phyloP scores from a whole-genome alignment of 805 yeast species.

The Lipomyces starkeyi region DNA sequence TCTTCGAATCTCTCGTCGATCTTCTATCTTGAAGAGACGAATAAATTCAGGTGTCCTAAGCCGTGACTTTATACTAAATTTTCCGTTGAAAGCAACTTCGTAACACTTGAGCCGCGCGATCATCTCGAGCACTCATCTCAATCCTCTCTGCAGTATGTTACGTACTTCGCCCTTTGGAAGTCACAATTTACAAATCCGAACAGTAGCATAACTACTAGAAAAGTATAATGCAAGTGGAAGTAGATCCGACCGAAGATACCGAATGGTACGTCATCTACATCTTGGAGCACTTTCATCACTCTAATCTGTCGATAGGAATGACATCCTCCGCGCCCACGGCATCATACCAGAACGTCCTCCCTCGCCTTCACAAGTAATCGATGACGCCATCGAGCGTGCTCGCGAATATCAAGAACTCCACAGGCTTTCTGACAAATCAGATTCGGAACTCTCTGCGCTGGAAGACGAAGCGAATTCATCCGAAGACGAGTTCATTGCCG shows the following conservation, averaged over 20 bases:
- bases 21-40: not conserved
- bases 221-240: slow-evolving; percentile 35
- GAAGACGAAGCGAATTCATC: slow-evolving; percentile 94
- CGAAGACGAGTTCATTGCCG: slow-evolving; percentile 71
- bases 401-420: slow-evolving; percentile 75
- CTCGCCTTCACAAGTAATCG: slow-evolving; percentile 84
- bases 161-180: not conserved
- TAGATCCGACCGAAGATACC: slow-evolving; percentile 94
- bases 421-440: slow-evolving; percentile 45
- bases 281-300: not conserved
- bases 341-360: slow-evolving; percentile 91
- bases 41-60: too few species aligned
- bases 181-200: not conserved
- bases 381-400: slow-evolving; percentile 86
- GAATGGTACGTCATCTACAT: slow-evolving; percentile 60
- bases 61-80: too few species aligned
- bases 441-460: slow-evolving; percentile 65
- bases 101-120: slow-evolving; percentile 4
- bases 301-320: slow-evolving; percentile 61
- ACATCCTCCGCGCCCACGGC: slow-evolving; percentile 86
- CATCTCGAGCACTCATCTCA: not conserved
- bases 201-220: not conserved
- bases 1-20: not conserved
- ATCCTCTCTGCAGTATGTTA: not conserved
- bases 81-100: not conserved